Evolutionary conservation across 2,329 filamentous ascomycete genomes (phyloP).

Genomic region (Arthrinium phaeospermum): DNA sequence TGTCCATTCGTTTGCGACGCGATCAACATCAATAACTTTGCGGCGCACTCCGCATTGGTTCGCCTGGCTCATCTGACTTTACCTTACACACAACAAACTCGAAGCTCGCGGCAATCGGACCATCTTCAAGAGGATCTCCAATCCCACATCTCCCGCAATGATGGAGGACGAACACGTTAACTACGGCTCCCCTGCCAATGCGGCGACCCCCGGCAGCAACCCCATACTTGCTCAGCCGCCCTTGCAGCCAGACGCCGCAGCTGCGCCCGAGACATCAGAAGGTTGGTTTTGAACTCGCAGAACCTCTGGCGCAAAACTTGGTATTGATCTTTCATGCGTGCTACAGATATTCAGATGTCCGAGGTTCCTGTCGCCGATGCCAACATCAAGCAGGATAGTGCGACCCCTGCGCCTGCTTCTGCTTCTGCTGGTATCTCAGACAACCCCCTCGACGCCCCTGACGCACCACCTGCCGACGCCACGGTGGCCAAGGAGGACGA

Average conservation of each 20-base stretch:
- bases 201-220: constrained; percentile 62
- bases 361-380: constrained; percentile 54
- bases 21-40: not conserved
- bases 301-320: not conserved
- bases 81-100: not conserved
- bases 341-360: constrained; percentile 68
- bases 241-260: constrained; percentile 49
- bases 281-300: constrained; percentile 45
- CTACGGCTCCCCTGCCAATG: constrained; percentile 63
- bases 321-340: constrained; percentile 31
- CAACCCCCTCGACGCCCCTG: constrained; percentile 73
- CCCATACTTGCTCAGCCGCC: constrained; percentile 61
- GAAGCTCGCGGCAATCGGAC: not conserved
- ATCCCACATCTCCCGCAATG: not conserved
- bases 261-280: constrained; percentile 48
- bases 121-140: not conserved
- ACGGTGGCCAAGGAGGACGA: constrained; percentile 71
- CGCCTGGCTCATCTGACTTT: not conserved
- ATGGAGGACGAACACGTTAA: constrained; percentile 66
- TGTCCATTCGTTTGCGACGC: constrained; percentile 13
- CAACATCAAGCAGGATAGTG: constrained; percentile 65
- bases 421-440: constrained; percentile 57
- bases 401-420: constrained; percentile 53
- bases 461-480: constrained; percentile 67
- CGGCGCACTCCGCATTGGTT: constrained; percentile 12